A percentile compares a stretch with the other conserved stretches of the same genome.
phyloP scores from a whole-genome alignment of 352 stramenopile species.

The Globisporangium paroecandrum region DNA sequence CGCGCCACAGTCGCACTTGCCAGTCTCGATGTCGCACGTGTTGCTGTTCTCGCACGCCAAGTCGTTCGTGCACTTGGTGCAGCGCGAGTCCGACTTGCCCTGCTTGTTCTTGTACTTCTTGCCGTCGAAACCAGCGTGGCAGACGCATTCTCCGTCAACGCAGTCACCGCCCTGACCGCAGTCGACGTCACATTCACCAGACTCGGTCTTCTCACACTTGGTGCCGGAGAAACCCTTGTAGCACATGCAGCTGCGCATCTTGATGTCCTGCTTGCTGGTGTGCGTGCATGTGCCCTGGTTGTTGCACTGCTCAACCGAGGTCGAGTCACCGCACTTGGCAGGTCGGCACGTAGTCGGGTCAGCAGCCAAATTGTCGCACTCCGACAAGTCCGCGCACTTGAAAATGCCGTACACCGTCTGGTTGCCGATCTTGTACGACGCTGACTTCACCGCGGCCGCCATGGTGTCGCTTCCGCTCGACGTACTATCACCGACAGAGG shows the following conservation, averaged over 20 bases:
- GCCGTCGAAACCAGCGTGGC: constrained; percentile 41
- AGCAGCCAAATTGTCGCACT: constrained; percentile 38
- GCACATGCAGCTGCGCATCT: constrained; percentile 49
- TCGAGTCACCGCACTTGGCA: constrained; percentile 29
- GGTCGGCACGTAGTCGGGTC: constrained; percentile 32
- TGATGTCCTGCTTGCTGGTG: constrained; percentile 54
- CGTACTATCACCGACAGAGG: constrained; percentile 18
- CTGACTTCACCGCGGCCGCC: constrained; percentile 16
- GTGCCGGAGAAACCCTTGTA: constrained; percentile 36
- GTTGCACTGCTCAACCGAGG: constrained; percentile 36
- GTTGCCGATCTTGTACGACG: constrained; percentile 54
- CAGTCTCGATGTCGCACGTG: constrained; percentile 27
- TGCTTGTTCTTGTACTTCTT: constrained; percentile 45
- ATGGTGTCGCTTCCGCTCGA: constrained; percentile 23
- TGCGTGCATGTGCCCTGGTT: constrained; percentile 76
- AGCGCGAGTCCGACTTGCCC: constrained; percentile 37
- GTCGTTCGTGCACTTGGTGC: constrained; percentile 33
- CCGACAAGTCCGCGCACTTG: constrained; percentile 37
- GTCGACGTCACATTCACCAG: constrained; percentile 50
- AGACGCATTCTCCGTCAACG: constrained; percentile 38
- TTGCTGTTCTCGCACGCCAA: constrained; percentile 31
- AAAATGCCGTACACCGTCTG: constrained; percentile 57
- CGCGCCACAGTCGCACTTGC: constrained; percentile 34
- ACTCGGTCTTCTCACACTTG: constrained; percentile 45
- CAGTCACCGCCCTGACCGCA: constrained; percentile 46